These are phyloP conservation scores for Alternaria metachromatica DNA, from an alignment of 2,329 filamentous ascomycete genomes.

Conservation along the genomic window DNA sequence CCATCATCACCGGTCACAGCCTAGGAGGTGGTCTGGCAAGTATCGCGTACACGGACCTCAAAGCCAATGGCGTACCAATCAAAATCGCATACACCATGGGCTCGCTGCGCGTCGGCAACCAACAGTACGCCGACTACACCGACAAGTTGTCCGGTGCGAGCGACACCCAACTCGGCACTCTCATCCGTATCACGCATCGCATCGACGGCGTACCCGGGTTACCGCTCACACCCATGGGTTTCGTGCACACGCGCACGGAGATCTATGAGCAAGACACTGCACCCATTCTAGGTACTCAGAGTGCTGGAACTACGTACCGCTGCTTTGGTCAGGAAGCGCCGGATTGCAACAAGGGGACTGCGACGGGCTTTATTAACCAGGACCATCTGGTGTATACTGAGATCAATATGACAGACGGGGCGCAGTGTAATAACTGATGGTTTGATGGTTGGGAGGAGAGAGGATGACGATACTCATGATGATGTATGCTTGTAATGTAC, in stretches of 20 bases:
- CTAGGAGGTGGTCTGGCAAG: slow-evolving; percentile 70
- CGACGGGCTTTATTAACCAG: slow-evolving; percentile 15
- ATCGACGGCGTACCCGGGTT: slow-evolving; percentile 71
- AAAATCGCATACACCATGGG: slow-evolving; percentile 49
- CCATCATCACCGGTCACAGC: slow-evolving; percentile 69
- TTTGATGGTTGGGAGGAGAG: background rate
- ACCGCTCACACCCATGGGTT: slow-evolving; percentile 65
- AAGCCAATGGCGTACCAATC: slow-evolving; percentile 7
- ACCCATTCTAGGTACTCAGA: slow-evolving; percentile 4
- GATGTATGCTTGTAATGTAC: background rate
- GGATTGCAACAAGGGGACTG: slow-evolving; percentile 16
- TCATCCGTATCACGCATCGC: slow-evolving; percentile 70
- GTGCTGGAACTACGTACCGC: slow-evolving; percentile 12
- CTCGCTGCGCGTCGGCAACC: slow-evolving; percentile 68
- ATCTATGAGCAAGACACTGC: slow-evolving; percentile 54
- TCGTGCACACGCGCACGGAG: slow-evolving; percentile 70
- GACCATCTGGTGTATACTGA: slow-evolving; percentile 21
- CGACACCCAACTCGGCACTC: slow-evolving; percentile 56
- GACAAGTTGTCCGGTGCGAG: slow-evolving; percentile 49
- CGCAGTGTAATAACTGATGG: slow-evolving; percentile 2
- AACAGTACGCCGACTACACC: slow-evolving; percentile 57
- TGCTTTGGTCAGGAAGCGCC: slow-evolving; percentile 24
- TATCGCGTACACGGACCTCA: slow-evolving; percentile 51
- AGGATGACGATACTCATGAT: background rate
- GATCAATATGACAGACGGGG: slow-evolving; percentile 13